Base-by-base conservation (phyloP, 225 moss, liverwort and hornwort genomes). In the Polytrichum formosum region DNA sequence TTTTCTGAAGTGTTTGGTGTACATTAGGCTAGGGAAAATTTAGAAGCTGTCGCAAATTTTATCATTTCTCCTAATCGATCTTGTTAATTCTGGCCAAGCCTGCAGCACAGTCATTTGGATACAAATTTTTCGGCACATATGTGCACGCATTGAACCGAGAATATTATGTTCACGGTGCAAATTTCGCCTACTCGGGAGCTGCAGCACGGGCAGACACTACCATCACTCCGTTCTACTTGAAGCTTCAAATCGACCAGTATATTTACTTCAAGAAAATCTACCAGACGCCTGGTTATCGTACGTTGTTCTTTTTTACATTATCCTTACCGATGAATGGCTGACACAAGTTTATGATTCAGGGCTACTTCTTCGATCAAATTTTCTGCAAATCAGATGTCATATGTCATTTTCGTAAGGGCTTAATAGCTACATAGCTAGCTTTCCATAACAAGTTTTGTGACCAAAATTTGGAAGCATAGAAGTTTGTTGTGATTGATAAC, bases 151-250 rank as follows among this genome's bases (percentile, higher is more conserved):
- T 80, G 56, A 82, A 80, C 18, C 68, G 70, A 53, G 82, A 72
- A 9, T 70, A 78, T 70, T 80, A 86, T 21, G 0, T n/a, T 2
- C 77, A 3, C 9, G 86, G 86, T 9, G 77, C 65, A 75, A 86
- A 86, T 73, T 86, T 86, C 23, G 82, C 80, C 10, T 83, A 83
- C 33, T 2, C 67, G 2, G 86, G 86, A n/a, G 86, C 86, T 23
- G 75, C 80, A 6, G 82, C 83, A 19, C 75, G 26, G 71, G 26
- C 1, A 0, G 9, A 75, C 77, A 18, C 0, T n/a, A 16, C 61
- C 75, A 26, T 78, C 46, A 77, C 70, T 18, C 86, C 86, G 28
- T 78, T 76, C 58, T 27, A 68, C 53, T 78, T 80, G 68, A 1
- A 2, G 31, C 28, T 73, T 6, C 78, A 86, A 70, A 64, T 83